A percentile compares a stretch with the other conserved stretches of the same genome.
These are phyloP conservation scores for Mycogone perniciosa DNA, from an alignment of 2,329 filamentous ascomycete genomes.

Conservation along the genomic window DNA sequence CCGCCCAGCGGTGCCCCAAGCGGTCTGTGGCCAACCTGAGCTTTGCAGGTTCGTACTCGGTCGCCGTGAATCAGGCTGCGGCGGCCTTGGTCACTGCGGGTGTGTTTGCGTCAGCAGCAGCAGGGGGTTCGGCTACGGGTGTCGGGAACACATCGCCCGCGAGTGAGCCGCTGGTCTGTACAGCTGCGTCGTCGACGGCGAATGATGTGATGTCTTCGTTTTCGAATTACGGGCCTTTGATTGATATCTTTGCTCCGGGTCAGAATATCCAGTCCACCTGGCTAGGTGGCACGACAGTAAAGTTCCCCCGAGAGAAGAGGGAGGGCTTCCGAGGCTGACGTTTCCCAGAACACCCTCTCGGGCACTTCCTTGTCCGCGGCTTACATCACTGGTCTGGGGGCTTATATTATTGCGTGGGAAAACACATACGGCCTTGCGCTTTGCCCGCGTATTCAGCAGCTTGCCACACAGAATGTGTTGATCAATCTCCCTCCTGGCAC, in stretches of 20 bases:
- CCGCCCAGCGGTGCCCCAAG: conserved; percentile 29
- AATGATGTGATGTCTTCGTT: conserved; percentile 35
- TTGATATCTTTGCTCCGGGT: conserved; percentile 49
- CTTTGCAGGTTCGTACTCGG: too few species aligned
- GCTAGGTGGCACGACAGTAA: conserved; percentile 27
- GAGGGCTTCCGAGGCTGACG: conserved; percentile 7
- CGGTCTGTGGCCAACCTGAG: conserved; percentile 34
- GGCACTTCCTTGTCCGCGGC: conserved; percentile 59
- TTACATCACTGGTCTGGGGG: conserved; percentile 52
- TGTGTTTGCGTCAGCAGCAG: too few species aligned
- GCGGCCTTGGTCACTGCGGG: not conserved
- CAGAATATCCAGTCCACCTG: conserved; percentile 40
- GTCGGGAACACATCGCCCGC: conserved; percentile 37
- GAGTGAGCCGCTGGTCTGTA: conserved; percentile 41
- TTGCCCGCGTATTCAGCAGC: conserved; percentile 33
- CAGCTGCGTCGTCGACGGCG: conserved; percentile 41
- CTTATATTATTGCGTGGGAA: conserved; percentile 48
- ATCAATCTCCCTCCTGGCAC: conserved; percentile 28
- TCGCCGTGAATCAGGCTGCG: conserved; percentile 27
- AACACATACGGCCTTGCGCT: conserved; percentile 35
- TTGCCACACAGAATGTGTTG: conserved; percentile 35
- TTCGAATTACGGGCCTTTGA: conserved; percentile 42
- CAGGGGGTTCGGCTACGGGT: not conserved
- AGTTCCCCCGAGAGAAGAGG: too few species aligned
- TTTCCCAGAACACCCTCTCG: conserved; percentile 40